Base-by-base conservation (phyloP, 1,284 basidiomycete species). In the Leccinum angustisporum region DNA sequence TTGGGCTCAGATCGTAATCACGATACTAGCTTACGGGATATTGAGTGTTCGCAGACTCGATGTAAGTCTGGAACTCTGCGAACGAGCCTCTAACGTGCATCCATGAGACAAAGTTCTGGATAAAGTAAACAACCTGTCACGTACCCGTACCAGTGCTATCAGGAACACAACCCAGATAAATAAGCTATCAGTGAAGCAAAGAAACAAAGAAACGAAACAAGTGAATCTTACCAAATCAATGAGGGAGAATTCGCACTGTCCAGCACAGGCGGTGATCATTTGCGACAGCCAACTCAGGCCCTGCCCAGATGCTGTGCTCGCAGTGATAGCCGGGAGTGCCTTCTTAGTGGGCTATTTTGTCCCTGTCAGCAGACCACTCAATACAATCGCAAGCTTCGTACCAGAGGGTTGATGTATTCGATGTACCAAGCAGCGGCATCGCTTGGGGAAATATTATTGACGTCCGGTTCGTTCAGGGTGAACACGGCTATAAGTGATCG, bases 401-500 rank as follows among this genome's bases (percentile, higher is more conserved):
- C 70, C 67, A 79, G 33, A 16, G 76, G 74, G 54, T 78, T 79
- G 30, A 79, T 70, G 36, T 75, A 61, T 58, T 75, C 2, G 3
- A 68, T 74, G 48, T 78, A 79, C 76, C 78, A 78, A 31, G 66
- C 61, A 30, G 77, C 76, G 3, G 78, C 78, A 2, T 67, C 33
- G 38, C 54, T 58, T 14, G 76, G 66, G 14, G 40, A 31, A 57
- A 74, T 76, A 0, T 65, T 64, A 13, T 69, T 72, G 58, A 65
- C 14, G 56, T 77, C 76, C 8, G 76, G 77, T 60, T 77, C 76
- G 50, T 78, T 78, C 64, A 79, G 54, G 34, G 51, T 76, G 66
- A 78, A 79, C 1, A 79, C 68, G 14, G 75, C 75, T 77, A 55
- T 10, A 25, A 1, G 21, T 2, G 16, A 53, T 52, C 43, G 27